These are phyloP conservation scores for Scenedesmus sp. DNA, from an alignment of 163 green algal species.

Conservation along the genomic window DNA sequence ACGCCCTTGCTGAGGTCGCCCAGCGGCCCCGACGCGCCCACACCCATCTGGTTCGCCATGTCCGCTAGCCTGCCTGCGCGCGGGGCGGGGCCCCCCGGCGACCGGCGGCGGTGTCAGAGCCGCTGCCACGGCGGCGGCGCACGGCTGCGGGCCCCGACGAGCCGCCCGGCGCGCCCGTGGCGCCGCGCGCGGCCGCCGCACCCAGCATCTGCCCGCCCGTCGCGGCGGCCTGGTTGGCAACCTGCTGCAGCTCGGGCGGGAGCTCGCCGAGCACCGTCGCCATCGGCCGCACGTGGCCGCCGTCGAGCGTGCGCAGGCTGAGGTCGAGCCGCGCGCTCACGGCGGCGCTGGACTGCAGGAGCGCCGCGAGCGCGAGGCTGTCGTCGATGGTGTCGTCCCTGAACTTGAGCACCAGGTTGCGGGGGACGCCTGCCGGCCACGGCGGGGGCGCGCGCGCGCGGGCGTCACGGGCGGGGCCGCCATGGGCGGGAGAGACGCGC, in stretches of 20 bases:
- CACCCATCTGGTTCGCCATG: constrained; percentile 54
- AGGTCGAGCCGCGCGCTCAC: constrained; percentile 59
- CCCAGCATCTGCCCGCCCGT: constrained; percentile 59
- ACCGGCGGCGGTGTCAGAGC: too few species aligned
- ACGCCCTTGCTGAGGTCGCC: constrained; percentile 62
- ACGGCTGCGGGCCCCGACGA: too few species aligned
- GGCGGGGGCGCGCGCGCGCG: too few species aligned
- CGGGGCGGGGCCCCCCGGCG: too few species aligned
- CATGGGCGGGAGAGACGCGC: too few species aligned
- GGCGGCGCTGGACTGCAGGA: constrained; percentile 60
- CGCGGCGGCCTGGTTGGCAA: constrained; percentile 61
- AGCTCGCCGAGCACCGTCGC: constrained; percentile 68
- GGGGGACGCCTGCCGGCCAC: constrained; percentile 43
- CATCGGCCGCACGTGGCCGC: constrained; percentile 77
- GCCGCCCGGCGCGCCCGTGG: too few species aligned
- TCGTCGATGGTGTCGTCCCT: constrained; percentile 83
- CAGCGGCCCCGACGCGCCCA: constrained; percentile 47
- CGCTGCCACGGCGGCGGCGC: too few species aligned
- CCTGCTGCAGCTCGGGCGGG: constrained; percentile 61
- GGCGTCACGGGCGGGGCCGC: too few species aligned
- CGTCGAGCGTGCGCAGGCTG: constrained; percentile 65
- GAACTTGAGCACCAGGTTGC: constrained; percentile 87
- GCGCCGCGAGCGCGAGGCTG: constrained; percentile 63
- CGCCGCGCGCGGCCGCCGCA: too few species aligned
- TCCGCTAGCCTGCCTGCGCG: constrained; percentile 55